phyloP scores from a whole-genome alignment of 805 yeast species.

The Lipomyces yamadae region DNA sequence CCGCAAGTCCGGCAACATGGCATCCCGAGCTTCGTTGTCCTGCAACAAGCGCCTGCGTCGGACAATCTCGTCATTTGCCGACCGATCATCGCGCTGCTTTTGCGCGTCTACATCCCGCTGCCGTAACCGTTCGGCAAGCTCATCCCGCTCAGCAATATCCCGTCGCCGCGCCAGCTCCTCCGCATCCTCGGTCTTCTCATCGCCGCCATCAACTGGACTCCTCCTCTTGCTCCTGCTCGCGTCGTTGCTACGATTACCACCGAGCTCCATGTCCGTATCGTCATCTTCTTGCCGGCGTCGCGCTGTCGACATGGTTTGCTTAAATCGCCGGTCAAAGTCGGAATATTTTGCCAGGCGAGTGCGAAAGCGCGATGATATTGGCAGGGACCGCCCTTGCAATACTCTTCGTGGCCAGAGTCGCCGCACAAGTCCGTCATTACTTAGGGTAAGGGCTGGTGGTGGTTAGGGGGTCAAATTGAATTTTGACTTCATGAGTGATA shows the following conservation, averaged over 20 bases:
- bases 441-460: not conserved
- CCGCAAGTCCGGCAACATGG: conserved; percentile 49
- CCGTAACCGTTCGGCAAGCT: conserved; percentile 42
- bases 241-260: not conserved
- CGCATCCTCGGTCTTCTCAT: conserved; percentile 3
- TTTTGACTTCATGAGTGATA: not conserved
- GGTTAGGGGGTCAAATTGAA: not conserved
- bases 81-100: conserved; percentile 20
- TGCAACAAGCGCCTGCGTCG: conserved; percentile 15
- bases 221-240: too few species aligned
- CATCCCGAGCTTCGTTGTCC: conserved; percentile 29
- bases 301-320: not conserved
- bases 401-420: too few species aligned
- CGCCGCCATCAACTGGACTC: not conserved
- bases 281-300: conserved; percentile 5
- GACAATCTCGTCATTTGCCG: conserved; percentile 15
- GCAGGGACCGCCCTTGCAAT: too few species aligned
- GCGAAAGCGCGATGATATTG: not conserved
- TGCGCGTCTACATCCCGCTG: conserved; percentile 30
- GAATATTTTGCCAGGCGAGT: not conserved
- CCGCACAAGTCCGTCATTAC: too few species aligned
- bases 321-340: not conserved
- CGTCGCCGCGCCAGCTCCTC: conserved; percentile 26
- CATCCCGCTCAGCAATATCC: conserved; percentile 44
- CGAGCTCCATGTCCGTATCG: not conserved